Base-by-base conservation (phyloP, 2,329 filamentous ascomycete genomes). In the Microdochium bolleyi region DNA sequence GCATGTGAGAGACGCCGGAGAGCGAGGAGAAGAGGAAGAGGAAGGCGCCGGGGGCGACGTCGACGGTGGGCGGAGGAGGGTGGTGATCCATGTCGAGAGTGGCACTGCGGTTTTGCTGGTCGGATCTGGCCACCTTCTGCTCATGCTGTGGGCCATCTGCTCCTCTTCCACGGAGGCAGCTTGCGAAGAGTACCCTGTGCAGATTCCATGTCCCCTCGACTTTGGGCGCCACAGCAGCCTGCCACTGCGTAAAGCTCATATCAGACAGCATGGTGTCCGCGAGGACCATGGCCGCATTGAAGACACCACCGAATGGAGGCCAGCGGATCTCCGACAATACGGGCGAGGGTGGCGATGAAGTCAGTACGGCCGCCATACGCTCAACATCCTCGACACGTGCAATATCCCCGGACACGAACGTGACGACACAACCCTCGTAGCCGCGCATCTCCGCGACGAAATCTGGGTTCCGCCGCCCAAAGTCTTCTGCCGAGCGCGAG, bases 11-110 rank as follows among this genome's bases (percentile, higher is more conserved):
- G 4, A 54, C 60, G 0, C 64, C 67, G 0, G 62, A 60, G 7
- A 65, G 53, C 25, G 54, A 65, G 49, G 51, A 64, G 56, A 49
- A 61, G 53, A 68, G 57, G 30, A 70, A 49, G 56, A 72, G 70
- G 58, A 73, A 71, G 57, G 72, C 69, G 2, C 72, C 58, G 3
- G 54, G 51, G 11, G 52, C 48, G 10, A 51, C 52, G 16, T 54
- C 49, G 27, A 30, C 27, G 27, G 27, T 30, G 27, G 27, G 27
- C 11, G 55, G 37, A 21, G 51, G 27, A 5, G 27, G 27, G 11
- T 30, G 27, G n/a, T n/a, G n/a, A n/a, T n/a, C n/a, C n/a, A n/a
- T n/a, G n/a, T n/a, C n/a, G n/a, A n/a, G n/a, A n/a, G n/a, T n/a
- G n/a, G n/a, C n/a, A n/a, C n/a, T n/a, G n/a, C n/a, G n/a, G n/a